These are phyloP conservation scores for Carex parvula DNA, from an alignment of 176 grass and related monocot genomes.

Conservation along the genomic window DNA sequence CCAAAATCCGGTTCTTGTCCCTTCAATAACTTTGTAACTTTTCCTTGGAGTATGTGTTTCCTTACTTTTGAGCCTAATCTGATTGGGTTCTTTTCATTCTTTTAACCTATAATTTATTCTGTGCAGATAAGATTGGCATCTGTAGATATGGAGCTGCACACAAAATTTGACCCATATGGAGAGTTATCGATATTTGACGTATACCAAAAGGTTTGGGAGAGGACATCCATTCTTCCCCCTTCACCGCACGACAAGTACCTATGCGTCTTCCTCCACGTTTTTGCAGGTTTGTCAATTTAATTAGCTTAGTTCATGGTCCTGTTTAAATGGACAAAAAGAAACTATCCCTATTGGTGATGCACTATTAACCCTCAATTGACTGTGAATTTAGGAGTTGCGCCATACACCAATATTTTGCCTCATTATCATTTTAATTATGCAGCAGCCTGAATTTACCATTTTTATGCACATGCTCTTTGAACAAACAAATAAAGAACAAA, in stretches of 20 bases:
- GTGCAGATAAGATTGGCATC: constrained; percentile 71
- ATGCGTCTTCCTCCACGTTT: constrained; percentile 79
- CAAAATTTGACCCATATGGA: constrained; percentile 59
- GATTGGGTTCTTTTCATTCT: too few relatives aligned
- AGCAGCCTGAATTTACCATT: background rate
- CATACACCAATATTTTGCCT: background rate
- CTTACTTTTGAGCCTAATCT: too few relatives aligned
- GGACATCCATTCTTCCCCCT: constrained; percentile 68
- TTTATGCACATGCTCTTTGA: background rate
- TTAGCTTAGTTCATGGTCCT: background rate
- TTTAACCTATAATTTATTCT: too few relatives aligned
- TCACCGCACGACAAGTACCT: constrained; percentile 66
- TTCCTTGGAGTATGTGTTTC: too few relatives aligned
- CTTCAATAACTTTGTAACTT: too few relatives aligned
- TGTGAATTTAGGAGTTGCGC: background rate
- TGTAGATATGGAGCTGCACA: constrained; percentile 79
- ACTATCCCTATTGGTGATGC: background rate
- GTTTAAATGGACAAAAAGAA: background rate
- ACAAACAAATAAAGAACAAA: background rate
- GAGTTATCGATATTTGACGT: constrained; percentile 62
- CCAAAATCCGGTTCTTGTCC: too few relatives aligned
- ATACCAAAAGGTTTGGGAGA: constrained; percentile 55
- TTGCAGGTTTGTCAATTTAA: constrained; percentile 45
- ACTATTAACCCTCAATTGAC: background rate
- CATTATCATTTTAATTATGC: background rate